Base-by-base conservation (phyloP, 2,329 filamentous ascomycete species). In the Cladosporium sphaerospermum region DNA sequence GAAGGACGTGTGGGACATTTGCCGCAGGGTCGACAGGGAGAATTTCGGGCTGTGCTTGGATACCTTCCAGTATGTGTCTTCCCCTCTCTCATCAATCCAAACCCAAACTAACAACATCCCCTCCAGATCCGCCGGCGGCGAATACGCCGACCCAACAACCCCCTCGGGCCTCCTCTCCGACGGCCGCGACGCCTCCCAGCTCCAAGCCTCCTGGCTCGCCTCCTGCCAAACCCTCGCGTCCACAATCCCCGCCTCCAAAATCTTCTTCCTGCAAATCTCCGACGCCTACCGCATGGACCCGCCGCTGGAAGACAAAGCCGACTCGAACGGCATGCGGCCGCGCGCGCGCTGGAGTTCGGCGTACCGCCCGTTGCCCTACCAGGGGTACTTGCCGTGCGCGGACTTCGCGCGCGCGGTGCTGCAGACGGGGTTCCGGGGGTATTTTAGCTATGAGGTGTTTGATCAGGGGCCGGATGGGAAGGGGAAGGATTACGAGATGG, bases 41-140 rank as follows among this genome's bases (percentile, higher is more conserved):
- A 90, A 91, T 56, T 73, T 89, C 9, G 86, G 87, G 0, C 71
- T 91, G 0, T 91, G 86, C 59, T 77, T 92, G 1, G 86, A 92
- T 60, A 90, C 86, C 0, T 91, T 91, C 70, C 86, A 91, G 64
- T 28, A 28, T 5, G 23, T 4, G 23, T 28, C 23, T 18, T 1
- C 1, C 23, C 23, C 23, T 4, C 23, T 4, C n/a, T n/a, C n/a
- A n/a, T n/a, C n/a, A n/a, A n/a, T n/a, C n/a, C n/a, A n/a, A 23
- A 4, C 23, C 23, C 4, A 23, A 23, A 23, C 23, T 23, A 23
- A 23, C 23, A 23, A 2, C 23, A 16, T 2, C 16, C 16, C 16
- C 16, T 16, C 23, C 23, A 28, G 23, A 28, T 84, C 80, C 2
- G 84, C 81, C 0, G 86, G 85, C 0, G 80, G 83, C 1, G 86